These are phyloP conservation scores for Clitoria ternatea DNA, from an alignment of 306 rosid species.

Conservation along the genomic window DNA sequence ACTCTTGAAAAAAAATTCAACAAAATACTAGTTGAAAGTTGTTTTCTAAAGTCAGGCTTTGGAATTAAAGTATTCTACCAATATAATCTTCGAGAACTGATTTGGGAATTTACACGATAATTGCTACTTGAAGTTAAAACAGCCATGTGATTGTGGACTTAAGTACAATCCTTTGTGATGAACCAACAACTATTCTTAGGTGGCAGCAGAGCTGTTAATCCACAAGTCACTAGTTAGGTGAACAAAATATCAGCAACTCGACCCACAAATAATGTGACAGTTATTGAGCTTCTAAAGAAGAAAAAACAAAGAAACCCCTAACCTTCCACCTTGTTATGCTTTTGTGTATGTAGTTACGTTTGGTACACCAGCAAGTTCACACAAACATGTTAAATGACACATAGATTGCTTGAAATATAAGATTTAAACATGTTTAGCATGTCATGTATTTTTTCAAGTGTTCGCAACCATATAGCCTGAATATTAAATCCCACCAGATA, in stretches of 20 bases:
- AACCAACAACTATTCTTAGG: background rate
- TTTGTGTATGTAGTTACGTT: background rate
- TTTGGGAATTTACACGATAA: too few species aligned
- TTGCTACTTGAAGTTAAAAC: constrained; percentile 10
- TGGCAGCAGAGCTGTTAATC: background rate
- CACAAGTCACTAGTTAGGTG: constrained; percentile 10
- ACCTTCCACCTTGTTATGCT: background rate
- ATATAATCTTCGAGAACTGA: too few species aligned
- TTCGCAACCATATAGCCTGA: background rate
- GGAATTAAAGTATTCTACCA: too few species aligned
- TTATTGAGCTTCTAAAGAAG: background rate
- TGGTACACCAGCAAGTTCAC: constrained; percentile 10
- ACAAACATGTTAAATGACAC: constrained; percentile 2
- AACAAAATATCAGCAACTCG: constrained; percentile 5
- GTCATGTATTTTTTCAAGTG: constrained; percentile 10
- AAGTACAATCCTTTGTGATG: background rate
- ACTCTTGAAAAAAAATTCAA: too few species aligned
- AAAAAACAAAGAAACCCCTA: background rate
- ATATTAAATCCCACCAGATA: background rate
- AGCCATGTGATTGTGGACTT: background rate
- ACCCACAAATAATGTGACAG: background rate
- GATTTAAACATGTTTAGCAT: constrained; percentile 2
- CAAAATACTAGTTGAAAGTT: too few species aligned
- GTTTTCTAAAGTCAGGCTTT: too few species aligned
- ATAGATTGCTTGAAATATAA: background rate